These are phyloP conservation scores for Carex kokanica DNA, from an alignment of 176 grass and related monocot genomes.

Conservation along the genomic window DNA sequence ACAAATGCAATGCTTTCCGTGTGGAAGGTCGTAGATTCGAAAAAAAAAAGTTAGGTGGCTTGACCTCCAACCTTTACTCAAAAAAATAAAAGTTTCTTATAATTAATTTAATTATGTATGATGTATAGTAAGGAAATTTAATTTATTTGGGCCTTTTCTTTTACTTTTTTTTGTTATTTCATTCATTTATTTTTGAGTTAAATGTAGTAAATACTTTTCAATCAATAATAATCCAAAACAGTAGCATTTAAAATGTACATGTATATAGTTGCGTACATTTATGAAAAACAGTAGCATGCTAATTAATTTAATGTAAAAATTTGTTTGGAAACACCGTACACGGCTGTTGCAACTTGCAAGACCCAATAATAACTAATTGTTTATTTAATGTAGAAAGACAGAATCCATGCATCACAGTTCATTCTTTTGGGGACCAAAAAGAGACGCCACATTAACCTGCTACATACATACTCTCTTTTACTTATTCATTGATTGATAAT, in stretches of 20 bases:
- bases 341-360: conserved; percentile 2
- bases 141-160: background rate
- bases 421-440: conserved; percentile 53
- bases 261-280: background rate
- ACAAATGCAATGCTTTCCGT: no score
- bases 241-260: background rate
- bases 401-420: conserved; percentile 39
- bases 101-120: background rate
- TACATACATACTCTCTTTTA: background rate
- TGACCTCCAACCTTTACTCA: no score
- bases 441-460: conserved; percentile 29
- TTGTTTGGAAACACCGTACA: conserved; percentile 24
- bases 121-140: background rate
- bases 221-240: background rate
- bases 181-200: background rate
- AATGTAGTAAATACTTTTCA: background rate
- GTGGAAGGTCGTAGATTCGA: no score
- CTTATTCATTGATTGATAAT: conserved; percentile 1
- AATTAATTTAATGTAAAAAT: conserved; percentile 27
- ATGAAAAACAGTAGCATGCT: conserved; percentile 5
- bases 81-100: background rate
- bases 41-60: no score
- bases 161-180: background rate
- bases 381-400: conserved; percentile 34
- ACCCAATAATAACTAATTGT: conserved; percentile 18